Base-by-base conservation (phyloP, 306 rosid genomes). In the Hippophae rhamnoides region DNA sequence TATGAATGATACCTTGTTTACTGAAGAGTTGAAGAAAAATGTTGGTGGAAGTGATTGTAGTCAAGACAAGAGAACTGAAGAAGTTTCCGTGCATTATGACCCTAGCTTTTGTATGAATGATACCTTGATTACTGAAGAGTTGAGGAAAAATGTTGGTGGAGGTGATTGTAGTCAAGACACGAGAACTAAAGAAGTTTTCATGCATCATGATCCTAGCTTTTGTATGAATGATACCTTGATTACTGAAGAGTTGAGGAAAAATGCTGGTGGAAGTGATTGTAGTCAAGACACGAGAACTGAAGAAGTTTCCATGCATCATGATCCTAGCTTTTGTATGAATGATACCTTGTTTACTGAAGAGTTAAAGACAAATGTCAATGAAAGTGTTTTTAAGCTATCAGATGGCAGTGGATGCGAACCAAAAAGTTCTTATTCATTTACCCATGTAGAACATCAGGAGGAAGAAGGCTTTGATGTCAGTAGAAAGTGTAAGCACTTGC, bases 311-410 rank as follows among this genome's bases (percentile, higher is more conserved):
- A 61, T 26, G 58, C 41, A 60, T 26, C 50, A 49, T 61, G 41
- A 58, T 48, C 52, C 66, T 10, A 65, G 25, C 38, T 47, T 67
- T 56, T 71, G 69, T 60, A 62, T 60, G 40, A 61, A 69, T 58
- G 76, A 70, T 31, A 70, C 60, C 31, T 57, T 62, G 54, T 70
- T 66, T n/a, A 49, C 78, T 57, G 63, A 70, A 58, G 81, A 69
- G 58, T 52, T 62, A 23, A 58, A 60, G 46, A 68, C 65, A 71
- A 56, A 25, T 8, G 66, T 50, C 43, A 64, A 14, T 42, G 78
- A 72, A 41, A 62, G 62, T 49, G 72, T 60, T 63, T 14, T 65
- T 47, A 66, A 69, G 58, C 67, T 57, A 63, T 43, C 43, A 38
- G 40, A 59, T 68, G 48, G 61, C 62, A 43, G 27, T 64, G 43